A percentile compares a stretch with the other conserved stretches of the same genome.
phyloP scores from a whole-genome alignment of 345 rosid genomes.

The Salix brachista region DNA sequence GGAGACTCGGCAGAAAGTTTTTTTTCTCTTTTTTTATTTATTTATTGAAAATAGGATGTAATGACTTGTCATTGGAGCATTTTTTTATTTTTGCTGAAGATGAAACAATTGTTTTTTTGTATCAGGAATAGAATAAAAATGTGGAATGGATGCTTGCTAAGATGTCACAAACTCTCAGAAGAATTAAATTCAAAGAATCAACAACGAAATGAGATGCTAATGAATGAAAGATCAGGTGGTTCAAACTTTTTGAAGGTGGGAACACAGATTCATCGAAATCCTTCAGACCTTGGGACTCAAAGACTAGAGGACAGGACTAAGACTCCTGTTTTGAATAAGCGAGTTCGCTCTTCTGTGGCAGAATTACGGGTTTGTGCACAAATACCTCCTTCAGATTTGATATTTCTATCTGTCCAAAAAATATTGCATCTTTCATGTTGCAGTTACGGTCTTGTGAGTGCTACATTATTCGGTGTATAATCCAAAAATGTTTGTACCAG shows the following conservation, averaged over 20 bases:
- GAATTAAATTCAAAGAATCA: slow-evolving; percentile 37
- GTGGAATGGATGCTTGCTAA: slow-evolving; percentile 35
- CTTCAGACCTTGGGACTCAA: slow-evolving; percentile 41
- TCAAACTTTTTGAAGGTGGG: slow-evolving; percentile 37
- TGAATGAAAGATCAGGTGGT: slow-evolving; percentile 42
- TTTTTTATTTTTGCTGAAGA: slow-evolving; percentile 7
- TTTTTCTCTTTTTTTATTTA: neutral
- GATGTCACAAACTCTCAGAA: slow-evolving; percentile 33
- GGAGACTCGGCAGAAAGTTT: neutral
- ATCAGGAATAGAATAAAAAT: slow-evolving; percentile 41
- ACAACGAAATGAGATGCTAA: slow-evolving; percentile 36
- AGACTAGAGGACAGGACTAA: slow-evolving; percentile 51
- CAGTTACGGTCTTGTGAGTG: neutral
- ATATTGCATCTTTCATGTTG: neutral
- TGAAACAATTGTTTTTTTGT: neutral
- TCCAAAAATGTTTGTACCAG: neutral
- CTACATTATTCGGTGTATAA: neutral
- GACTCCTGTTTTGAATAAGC: slow-evolving; percentile 44
- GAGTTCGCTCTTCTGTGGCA: slow-evolving; percentile 47
- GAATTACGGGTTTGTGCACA: slow-evolving; percentile 47
- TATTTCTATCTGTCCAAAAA: neutral
- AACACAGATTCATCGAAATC: slow-evolving; percentile 34
- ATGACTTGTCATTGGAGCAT: slow-evolving; percentile 1
- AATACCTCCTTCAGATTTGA: neutral
- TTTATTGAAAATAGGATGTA: neutral